These are phyloP conservation scores for Triticum turgidum DNA, from an alignment of 176 grass and related monocot genomes.

Conservation along the genomic window DNA sequence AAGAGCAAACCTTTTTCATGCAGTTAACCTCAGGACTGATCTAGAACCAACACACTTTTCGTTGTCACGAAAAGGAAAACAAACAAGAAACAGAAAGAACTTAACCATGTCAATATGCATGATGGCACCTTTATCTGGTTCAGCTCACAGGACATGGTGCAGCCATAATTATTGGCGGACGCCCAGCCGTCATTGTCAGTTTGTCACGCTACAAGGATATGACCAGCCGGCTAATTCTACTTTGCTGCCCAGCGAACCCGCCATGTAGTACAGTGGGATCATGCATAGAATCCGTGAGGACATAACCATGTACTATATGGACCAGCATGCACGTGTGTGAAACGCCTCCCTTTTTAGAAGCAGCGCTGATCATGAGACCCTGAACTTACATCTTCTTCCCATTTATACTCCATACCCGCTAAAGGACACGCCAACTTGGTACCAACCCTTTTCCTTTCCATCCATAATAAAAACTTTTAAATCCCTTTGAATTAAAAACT, in stretches of 20 bases:
- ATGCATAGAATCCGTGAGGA: conserved; percentile 31
- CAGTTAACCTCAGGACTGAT: neutral
- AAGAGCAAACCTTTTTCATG: no score
- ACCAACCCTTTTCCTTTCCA: neutral
- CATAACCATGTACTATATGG: neutral
- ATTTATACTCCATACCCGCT: neutral
- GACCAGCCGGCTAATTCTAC: conserved; percentile 9
- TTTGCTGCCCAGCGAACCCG: conserved; percentile 26
- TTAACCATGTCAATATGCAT: neutral
- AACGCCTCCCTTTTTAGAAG: conserved; percentile 14
- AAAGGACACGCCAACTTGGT: neutral
- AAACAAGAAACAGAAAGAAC: neutral
- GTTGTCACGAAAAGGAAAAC: neutral
- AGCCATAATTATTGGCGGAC: neutral
- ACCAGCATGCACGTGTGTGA: conserved; percentile 22
- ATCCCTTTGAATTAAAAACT: neutral
- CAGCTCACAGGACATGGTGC: conserved; percentile 17
- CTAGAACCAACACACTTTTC: neutral
- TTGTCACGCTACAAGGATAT: neutral
- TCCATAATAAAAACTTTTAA: neutral
- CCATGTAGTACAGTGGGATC: neutral
- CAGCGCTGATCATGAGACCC: conserved; percentile 29
- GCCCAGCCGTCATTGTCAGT: conserved; percentile 3
- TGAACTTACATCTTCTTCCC: neutral
- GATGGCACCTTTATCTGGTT: neutral